These are phyloP conservation scores for Phtheirospermum japonicum DNA, from an alignment of 257 asterid genomes.

Conservation along the genomic window DNA sequence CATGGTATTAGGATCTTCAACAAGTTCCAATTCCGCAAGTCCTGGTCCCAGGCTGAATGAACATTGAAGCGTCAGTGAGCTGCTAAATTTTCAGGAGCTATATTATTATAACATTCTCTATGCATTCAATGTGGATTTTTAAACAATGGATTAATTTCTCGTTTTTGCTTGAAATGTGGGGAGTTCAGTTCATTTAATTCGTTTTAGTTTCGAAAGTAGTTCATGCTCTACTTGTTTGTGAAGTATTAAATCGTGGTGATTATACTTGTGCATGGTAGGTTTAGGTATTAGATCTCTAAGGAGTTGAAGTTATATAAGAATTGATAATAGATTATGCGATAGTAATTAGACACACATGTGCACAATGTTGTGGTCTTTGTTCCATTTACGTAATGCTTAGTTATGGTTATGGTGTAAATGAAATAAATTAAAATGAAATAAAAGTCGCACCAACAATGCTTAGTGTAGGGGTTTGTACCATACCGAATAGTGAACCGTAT, in stretches of 20 bases:
- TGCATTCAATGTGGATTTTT: slow-evolving; percentile 3
- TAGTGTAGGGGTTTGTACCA: too few species aligned
- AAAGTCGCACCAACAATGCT: neutral
- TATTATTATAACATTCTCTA: neutral
- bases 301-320: neutral
- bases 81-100: neutral
- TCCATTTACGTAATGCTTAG: neutral
- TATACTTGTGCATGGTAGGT: neutral
- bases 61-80: slow-evolving; percentile 22
- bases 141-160: neutral
- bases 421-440: too few species aligned
- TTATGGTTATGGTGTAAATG: neutral
- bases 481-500: too few species aligned
- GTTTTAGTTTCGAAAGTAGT: neutral
- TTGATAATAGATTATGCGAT: neutral
- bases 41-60: slow-evolving; percentile 10
- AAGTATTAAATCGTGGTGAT: neutral
- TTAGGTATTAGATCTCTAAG: neutral
- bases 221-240: neutral
- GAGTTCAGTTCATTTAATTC: slow-evolving; percentile 3
- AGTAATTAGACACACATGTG: neutral
- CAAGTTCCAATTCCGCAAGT: slow-evolving; percentile 31
- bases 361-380: slow-evolving; percentile 12
- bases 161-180: slow-evolving; percentile 6
- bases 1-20: slow-evolving; percentile 30